A percentile compares a stretch with the other conserved stretches of the same genome.
These are phyloP conservation scores for Perkinsus marinus DNA, from an alignment of 169 alveolate genomes.

Conservation along the genomic window DNA sequence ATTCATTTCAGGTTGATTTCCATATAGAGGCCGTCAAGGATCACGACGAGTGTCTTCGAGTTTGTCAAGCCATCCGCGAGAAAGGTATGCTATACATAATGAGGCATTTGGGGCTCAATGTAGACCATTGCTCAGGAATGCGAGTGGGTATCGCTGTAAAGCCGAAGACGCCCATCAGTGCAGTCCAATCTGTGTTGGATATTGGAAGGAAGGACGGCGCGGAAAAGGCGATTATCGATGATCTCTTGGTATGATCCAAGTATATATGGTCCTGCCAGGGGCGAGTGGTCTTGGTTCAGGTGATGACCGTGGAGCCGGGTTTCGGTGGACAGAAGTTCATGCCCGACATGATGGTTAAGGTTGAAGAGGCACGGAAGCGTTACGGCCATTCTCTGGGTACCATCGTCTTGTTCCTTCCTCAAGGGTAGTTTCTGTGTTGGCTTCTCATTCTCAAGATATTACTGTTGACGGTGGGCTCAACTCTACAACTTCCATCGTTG, in stretches of 20 bases:
- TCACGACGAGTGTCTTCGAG: not conserved
- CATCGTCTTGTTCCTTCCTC: too few relatives aligned
- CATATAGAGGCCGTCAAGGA: not conserved
- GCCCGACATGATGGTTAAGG: slow-evolving; percentile 61
- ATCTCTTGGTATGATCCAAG: slow-evolving; percentile 26
- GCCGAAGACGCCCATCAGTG: slow-evolving; percentile 47
- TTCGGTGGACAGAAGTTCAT: slow-evolving; percentile 75
- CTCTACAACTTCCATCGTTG: slow-evolving; percentile 36
- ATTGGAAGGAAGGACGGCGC: slow-evolving; percentile 8
- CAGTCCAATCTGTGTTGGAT: slow-evolving; percentile 3
- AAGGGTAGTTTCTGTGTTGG: not conserved
- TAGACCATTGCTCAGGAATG: slow-evolving; percentile 22
- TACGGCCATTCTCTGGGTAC: slow-evolving; percentile 20
- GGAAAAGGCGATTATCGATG: slow-evolving; percentile 8
- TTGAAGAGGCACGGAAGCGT: slow-evolving; percentile 32
- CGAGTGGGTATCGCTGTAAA: slow-evolving; percentile 56
- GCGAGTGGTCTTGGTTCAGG: slow-evolving; percentile 44
- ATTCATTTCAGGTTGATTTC: not conserved
- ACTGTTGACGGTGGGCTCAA: slow-evolving; percentile 67
- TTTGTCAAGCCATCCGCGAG: not conserved
- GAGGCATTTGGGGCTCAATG: not conserved
- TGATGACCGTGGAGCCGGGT: slow-evolving; percentile 84
- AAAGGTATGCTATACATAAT: slow-evolving; percentile 4
- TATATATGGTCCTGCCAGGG: slow-evolving; percentile 9
- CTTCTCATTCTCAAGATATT: slow-evolving; percentile 19